A percentile compares a stretch with the other conserved stretches of the same genome.
Conservation (phyloP, 1,284 basidiomycete genomes). For the Ceratobasidium sp. region DNA sequence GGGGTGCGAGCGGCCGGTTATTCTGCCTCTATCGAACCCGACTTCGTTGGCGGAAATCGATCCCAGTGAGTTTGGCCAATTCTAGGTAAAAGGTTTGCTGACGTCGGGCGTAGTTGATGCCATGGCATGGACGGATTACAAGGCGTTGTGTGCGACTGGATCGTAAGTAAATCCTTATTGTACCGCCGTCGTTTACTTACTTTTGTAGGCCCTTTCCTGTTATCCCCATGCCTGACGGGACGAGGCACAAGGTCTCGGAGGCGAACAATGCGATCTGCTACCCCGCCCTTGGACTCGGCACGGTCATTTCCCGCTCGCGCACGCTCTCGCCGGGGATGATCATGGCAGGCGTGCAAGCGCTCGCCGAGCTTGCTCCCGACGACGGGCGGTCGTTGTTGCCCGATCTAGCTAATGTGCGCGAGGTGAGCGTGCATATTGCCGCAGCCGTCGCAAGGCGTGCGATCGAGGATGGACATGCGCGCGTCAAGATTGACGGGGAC, state of each 20-base stretch:
- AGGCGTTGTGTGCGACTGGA: constrained; percentile 37
- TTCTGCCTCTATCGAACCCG: constrained; percentile 87
- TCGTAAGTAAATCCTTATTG: constrained; percentile 3
- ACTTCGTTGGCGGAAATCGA: constrained; percentile 81
- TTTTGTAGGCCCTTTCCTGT: constrained; percentile 79
- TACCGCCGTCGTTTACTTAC: neutral
- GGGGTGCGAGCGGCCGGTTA: constrained; percentile 74
- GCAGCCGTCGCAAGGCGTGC: constrained; percentile 83
- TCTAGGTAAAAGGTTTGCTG: constrained; percentile 81
- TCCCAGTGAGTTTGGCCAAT: constrained; percentile 59
- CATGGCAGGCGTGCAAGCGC: constrained; percentile 72
- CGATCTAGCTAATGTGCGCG: constrained; percentile 68
- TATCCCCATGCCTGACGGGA: constrained; percentile 69
- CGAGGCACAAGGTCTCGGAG: constrained; percentile 76
- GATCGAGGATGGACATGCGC: constrained; percentile 76
- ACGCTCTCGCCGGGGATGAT: constrained; percentile 81
- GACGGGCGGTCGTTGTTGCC: constrained; percentile 61
- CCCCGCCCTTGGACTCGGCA: constrained; percentile 82
- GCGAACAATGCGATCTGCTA: constrained; percentile 87
- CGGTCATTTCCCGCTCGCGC: constrained; percentile 72
- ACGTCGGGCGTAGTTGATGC: constrained; percentile 69
- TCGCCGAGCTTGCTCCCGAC: constrained; percentile 78
- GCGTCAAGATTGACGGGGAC: constrained; percentile 65
- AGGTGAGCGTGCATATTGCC: constrained; percentile 81
- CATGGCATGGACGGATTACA: constrained; percentile 41